Evolutionary conservation across 371 early-diverging fungal genomes (phyloP).

Genomic region (Mortierella sp.): DNA sequence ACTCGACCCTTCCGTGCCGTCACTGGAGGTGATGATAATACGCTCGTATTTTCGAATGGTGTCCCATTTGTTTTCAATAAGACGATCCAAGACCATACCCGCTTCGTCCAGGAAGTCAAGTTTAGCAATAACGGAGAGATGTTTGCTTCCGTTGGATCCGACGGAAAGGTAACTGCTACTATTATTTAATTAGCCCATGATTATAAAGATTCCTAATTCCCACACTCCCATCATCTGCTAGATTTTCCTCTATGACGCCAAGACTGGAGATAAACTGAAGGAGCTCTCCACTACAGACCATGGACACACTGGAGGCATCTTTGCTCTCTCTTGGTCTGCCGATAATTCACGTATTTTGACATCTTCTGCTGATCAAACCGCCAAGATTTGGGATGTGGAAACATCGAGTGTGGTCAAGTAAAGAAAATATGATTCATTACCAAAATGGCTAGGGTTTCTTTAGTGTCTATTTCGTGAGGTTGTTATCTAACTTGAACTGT

Average conservation of each 20-base stretch:
- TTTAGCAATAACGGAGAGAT: conserved; percentile 89
- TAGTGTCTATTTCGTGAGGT: neutral
- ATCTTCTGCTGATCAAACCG: conserved; percentile 89
- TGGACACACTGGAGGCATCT: conserved; percentile 87
- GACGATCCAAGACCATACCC: conserved; percentile 82
- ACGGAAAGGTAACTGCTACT: conserved; percentile 79
- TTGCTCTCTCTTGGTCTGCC: conserved; percentile 89
- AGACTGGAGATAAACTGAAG: conserved; percentile 84
- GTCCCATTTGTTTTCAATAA: conserved; percentile 90
- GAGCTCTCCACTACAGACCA: conserved; percentile 72
- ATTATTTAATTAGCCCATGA: neutral
- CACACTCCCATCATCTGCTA: conserved; percentile 23
- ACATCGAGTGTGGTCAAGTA: conserved; percentile 79
- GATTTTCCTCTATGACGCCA: conserved; percentile 94
- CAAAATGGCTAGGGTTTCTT: neutral
- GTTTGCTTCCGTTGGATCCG: conserved; percentile 90
- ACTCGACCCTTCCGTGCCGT: conserved; percentile 93
- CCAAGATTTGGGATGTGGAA: conserved; percentile 93
- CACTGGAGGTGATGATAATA: conserved; percentile 93
- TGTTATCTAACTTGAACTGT: neutral
- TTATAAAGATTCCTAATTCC: neutral
- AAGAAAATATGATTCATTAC: neutral
- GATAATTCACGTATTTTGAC: conserved; percentile 85
- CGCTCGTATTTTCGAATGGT: conserved; percentile 91
- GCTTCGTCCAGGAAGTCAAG: conserved; percentile 91